Evolutionary conservation across 148 eudicot genomes (phyloP), one percentile per base, ranked within the genome.

Genomic region (Nepenthes gracilis): DNA sequence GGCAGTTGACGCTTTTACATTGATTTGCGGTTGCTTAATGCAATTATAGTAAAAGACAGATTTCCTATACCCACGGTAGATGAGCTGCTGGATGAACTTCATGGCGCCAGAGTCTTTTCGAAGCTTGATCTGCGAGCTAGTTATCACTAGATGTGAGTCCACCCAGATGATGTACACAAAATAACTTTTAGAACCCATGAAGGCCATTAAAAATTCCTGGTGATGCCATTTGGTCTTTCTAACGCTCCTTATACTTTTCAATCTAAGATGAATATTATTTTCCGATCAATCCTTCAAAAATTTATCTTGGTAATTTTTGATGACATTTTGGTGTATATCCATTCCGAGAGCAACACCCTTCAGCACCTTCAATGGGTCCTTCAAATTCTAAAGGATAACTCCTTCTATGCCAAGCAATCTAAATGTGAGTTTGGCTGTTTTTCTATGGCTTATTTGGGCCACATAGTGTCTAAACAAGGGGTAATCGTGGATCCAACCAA

Each of bases 171-270:
- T 13, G 32, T 59, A 12, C 14, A 13, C 4, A 59, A 59, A 32
- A 59, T 23, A 2, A 15, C 49, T 9, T 59, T 59, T 15, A 2
- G 47, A 2, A 59, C 48, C 0, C 47, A 36, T n/a, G 47, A 59
- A 23, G 64, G 37, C 33, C 33, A 51, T 34, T 63, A 63, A 0
- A 58, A 63, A 12, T 63, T 63, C 13, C 23, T 51, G 5, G 58
- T 63, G 23, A 59, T 37, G 47, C 62, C 47, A 23, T 59, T 59
- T 59, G 62, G 62, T 5, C 9, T 57, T 1, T 47, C 55, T 1
- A 66, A 66, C 58, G 62, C 63, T 2, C 69, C 56, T 1, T 43
- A 55, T 12, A 66, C 63, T 0, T 48, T 66, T 43, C 69, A 66
- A 47, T 15, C 55, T 1, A 1, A 35, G 1, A 65, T 65, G 69